These are phyloP conservation scores for Pseudogymnoascus sp. DNA, from an alignment of 2,329 filamentous ascomycete genomes.

Conservation along the genomic window DNA sequence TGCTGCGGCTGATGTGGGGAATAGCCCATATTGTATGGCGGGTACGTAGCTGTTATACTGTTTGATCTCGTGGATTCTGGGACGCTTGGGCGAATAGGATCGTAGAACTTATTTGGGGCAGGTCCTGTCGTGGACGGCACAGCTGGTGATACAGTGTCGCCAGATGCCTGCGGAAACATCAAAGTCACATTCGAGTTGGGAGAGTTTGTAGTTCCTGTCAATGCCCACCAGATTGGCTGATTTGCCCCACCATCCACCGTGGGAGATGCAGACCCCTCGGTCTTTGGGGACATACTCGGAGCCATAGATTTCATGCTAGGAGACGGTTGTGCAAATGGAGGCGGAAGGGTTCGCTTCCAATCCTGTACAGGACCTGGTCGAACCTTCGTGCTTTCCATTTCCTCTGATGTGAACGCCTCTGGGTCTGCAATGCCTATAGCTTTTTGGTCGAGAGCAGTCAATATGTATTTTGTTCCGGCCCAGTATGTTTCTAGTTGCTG, in stretches of 20 bases:
- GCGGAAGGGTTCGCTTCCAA: slow-evolving; percentile 23
- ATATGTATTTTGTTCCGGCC: slow-evolving; percentile 79
- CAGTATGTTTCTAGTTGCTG: slow-evolving; percentile 77
- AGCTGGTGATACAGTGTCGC: background rate
- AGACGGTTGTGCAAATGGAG: slow-evolving; percentile 18
- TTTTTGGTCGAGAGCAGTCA: slow-evolving; percentile 80
- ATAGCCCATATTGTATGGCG: slow-evolving; percentile 29
- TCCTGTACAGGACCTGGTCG: slow-evolving; percentile 35
- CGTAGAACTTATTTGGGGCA: slow-evolving; percentile 52
- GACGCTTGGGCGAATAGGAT: slow-evolving; percentile 49
- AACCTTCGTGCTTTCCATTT: slow-evolving; percentile 64
- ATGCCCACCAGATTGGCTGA: slow-evolving; percentile 68
- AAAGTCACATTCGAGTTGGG: slow-evolving; percentile 76
- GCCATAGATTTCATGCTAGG: slow-evolving; percentile 26
- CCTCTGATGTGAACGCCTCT: slow-evolving; percentile 59
- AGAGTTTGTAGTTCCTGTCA: slow-evolving; percentile 83
- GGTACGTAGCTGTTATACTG: slow-evolving; percentile 38
- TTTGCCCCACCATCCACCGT: slow-evolving; percentile 34
- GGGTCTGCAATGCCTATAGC: slow-evolving; percentile 76
- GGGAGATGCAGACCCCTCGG: slow-evolving; percentile 41
- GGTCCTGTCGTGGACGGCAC: slow-evolving; percentile 34
- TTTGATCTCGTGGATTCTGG: slow-evolving; percentile 37
- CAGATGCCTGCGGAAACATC: slow-evolving; percentile 45
- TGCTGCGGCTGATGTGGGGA: slow-evolving; percentile 32
- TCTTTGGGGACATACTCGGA: slow-evolving; percentile 32